A percentile compares a stretch with the other conserved stretches of the same genome.
Conservation (phyloP, 345 rosid genomes). For the Adansonia digitata region DNA sequence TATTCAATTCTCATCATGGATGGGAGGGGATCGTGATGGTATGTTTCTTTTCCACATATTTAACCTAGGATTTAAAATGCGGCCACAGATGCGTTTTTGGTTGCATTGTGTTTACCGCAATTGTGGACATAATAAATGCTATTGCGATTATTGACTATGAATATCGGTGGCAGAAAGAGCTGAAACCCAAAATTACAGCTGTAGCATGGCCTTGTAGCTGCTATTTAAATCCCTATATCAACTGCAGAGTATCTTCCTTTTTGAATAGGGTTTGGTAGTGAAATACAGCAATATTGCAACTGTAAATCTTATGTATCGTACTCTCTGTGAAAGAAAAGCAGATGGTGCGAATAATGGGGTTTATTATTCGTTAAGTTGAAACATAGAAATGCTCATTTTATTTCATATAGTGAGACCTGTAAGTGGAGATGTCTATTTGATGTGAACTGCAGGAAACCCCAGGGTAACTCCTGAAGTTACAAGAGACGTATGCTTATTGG, state of each 20-base stretch:
- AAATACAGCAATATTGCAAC: background rate
- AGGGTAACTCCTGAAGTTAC: conserved; percentile 97
- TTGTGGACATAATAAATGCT: too few relatives aligned
- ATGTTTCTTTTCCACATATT: conserved; percentile 8
- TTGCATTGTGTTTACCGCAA: too few relatives aligned
- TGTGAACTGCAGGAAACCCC: conserved; percentile 70
- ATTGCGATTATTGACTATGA: too few relatives aligned
- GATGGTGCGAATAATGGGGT: background rate
- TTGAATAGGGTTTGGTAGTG: background rate
- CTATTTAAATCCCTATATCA: too few relatives aligned
- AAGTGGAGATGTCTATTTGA: background rate
- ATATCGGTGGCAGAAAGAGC: too few relatives aligned
- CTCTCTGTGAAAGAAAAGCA: background rate
- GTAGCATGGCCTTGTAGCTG: too few relatives aligned
- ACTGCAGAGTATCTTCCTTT: background rate
- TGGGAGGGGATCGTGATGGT: conserved; percentile 99
- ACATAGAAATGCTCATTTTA: background rate
- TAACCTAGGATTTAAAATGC: too few relatives aligned
- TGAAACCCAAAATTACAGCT: too few relatives aligned
- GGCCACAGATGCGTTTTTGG: too few relatives aligned
- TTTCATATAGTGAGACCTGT: background rate
- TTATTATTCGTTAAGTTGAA: background rate
- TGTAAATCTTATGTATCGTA: conserved; percentile 1
- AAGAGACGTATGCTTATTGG: conserved; percentile 91
- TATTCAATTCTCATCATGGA: conserved; percentile 97